Percentiles rank a stretch among this genome's conserved stretches.
phyloP scores from a whole-genome alignment of 768 basidiomycete genomes.

The Mycena metata region DNA sequence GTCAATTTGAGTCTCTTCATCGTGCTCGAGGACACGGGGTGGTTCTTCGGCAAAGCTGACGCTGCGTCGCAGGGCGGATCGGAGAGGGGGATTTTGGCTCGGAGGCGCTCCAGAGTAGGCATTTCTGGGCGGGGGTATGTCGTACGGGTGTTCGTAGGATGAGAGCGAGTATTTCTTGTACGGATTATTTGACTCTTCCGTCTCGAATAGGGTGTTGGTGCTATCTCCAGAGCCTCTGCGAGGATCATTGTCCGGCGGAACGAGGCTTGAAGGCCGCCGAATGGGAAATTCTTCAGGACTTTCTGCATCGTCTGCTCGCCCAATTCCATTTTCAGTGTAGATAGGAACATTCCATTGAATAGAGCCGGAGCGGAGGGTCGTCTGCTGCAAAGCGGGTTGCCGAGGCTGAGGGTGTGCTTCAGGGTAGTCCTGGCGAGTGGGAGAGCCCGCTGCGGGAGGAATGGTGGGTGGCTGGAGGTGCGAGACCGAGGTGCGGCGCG shows the following conservation, averaged over 20 bases:
- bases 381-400: slow-evolving; percentile 30
- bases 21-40: slow-evolving; percentile 40
- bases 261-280: slow-evolving; percentile 43
- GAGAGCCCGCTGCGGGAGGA: slow-evolving; percentile 11
- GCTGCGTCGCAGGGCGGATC: slow-evolving; percentile 46
- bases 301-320: slow-evolving; percentile 28
- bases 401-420: slow-evolving; percentile 22
- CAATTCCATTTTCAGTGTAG: slow-evolving; percentile 36
- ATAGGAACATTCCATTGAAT: slow-evolving; percentile 47
- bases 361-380: slow-evolving; percentile 35
- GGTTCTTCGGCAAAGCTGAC: slow-evolving; percentile 59
- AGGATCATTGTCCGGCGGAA: slow-evolving; percentile 32
- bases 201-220: slow-evolving; percentile 52
- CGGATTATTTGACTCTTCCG: slow-evolving; percentile 45
- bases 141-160: slow-evolving; percentile 72
- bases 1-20: slow-evolving; percentile 41
- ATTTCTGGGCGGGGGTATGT: slow-evolving; percentile 66
- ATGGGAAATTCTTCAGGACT: slow-evolving; percentile 45
- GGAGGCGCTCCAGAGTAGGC: slow-evolving; percentile 51
- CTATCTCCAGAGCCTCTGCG: slow-evolving; percentile 53
- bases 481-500: slow-evolving; percentile 14
- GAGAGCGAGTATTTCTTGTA: slow-evolving; percentile 61
- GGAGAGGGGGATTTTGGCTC: slow-evolving; percentile 40
- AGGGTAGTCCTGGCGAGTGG: slow-evolving; percentile 7
- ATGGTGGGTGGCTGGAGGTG: slow-evolving; percentile 7